These are phyloP conservation scores for Septoria petroselini DNA, from an alignment of 2,329 filamentous ascomycete species.

Conservation along the genomic window DNA sequence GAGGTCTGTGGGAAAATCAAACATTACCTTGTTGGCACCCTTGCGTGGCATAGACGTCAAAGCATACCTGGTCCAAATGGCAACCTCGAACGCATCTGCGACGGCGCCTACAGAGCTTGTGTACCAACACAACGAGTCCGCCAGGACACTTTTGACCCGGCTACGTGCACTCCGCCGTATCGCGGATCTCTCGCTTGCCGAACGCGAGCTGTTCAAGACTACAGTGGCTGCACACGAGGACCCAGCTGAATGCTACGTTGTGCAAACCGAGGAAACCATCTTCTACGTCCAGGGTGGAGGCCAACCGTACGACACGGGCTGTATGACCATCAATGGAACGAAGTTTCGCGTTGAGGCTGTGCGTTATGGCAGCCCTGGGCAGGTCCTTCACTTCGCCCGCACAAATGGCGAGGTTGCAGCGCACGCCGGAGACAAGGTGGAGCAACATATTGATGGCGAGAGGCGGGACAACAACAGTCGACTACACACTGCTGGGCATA, in stretches of 20 bases:
- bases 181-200: constrained; percentile 3
- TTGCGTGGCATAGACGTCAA: too few relatives aligned
- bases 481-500: constrained; percentile 70
- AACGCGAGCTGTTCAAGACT: constrained; percentile 8
- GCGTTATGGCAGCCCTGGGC: constrained; percentile 53
- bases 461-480: constrained; percentile 64
- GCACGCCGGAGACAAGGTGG: constrained; percentile 44
- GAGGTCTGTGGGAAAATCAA: too few relatives aligned
- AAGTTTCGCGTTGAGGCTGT: constrained; percentile 56
- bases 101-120: background rate
- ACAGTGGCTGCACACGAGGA: background rate
- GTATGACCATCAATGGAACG: constrained; percentile 44
- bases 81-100: too few relatives aligned
- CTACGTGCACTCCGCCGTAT: constrained; percentile 2
- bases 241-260: constrained; percentile 1
- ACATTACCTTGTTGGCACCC: too few relatives aligned
- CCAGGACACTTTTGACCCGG: constrained; percentile 11
- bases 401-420: background rate
- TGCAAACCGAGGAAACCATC: constrained; percentile 59
- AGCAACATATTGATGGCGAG: constrained; percentile 58
- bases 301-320: constrained; percentile 66
- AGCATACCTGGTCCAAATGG: too few relatives aligned
- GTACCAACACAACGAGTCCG: constrained; percentile 13
- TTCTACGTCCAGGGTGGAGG: constrained; percentile 75
- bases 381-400: constrained; percentile 61